phyloP scores from a whole-genome alignment of 257 asterid genomes.

The Leonotis leonurus region DNA sequence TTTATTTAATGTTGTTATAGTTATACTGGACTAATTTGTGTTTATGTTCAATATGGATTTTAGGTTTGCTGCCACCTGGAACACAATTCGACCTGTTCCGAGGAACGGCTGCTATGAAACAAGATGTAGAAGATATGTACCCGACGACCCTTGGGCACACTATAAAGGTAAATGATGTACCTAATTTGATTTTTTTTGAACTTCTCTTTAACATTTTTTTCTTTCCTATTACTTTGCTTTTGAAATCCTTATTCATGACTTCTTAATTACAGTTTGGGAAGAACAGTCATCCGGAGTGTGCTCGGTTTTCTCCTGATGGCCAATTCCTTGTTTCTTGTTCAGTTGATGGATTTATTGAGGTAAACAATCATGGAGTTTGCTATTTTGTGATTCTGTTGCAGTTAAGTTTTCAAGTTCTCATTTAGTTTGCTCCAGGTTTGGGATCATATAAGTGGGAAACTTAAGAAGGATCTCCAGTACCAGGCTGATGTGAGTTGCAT shows the following conservation, averaged over 20 bases:
- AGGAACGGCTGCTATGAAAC: slow-evolving; percentile 99
- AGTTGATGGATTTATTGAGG: slow-evolving; percentile 96
- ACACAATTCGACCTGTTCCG: slow-evolving; percentile 92
- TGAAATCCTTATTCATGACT: slow-evolving; percentile 8
- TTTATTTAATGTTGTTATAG: neutral
- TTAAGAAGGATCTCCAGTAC: slow-evolving; percentile 96
- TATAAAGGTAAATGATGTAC: slow-evolving; percentile 49
- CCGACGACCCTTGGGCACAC: slow-evolving; percentile 89
- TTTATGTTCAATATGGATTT: slow-evolving; percentile 1
- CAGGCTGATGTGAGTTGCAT: slow-evolving; percentile 86
- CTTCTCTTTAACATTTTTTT: neutral
- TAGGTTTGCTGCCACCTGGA: slow-evolving; percentile 98
- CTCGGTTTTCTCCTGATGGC: slow-evolving; percentile 97
- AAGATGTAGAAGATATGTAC: slow-evolving; percentile 88
- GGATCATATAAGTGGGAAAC: slow-evolving; percentile 93
- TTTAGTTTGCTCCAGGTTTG: slow-evolving; percentile 58
- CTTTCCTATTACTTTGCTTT: slow-evolving; percentile 8
- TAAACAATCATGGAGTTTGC: slow-evolving; percentile 19
- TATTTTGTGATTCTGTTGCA: slow-evolving; percentile 6
- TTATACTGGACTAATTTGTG: slow-evolving; percentile 1
- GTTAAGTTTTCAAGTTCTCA: slow-evolving; percentile 17
- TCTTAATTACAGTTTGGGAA: slow-evolving; percentile 77
- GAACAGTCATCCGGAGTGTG: slow-evolving; percentile 85
- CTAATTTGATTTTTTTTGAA: slow-evolving; percentile 2
- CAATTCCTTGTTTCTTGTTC: slow-evolving; percentile 96